These are phyloP conservation scores for Moesziomyces antarcticus DNA, from an alignment of 1,284 basidiomycete genomes.

Conservation along the genomic window DNA sequence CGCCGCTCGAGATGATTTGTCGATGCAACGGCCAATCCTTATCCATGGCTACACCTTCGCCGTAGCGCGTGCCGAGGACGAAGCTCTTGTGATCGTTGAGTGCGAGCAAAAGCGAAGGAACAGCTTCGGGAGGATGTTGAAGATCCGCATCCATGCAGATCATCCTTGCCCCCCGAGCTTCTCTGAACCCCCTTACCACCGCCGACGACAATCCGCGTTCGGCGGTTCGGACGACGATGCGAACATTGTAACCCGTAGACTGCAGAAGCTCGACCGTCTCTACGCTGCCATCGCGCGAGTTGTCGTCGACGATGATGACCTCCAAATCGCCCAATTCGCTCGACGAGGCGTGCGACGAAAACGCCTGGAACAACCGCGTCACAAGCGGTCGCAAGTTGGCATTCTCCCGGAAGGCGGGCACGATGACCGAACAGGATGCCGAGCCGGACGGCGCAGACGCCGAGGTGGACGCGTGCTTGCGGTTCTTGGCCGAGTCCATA, in stretches of 20 bases:
- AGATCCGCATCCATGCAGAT: conserved; percentile 72
- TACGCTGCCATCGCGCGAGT: conserved; percentile 42
- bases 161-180: conserved; percentile 69
- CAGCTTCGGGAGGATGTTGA: conserved; percentile 71
- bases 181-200: conserved; percentile 70
- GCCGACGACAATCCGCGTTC: conserved; percentile 71
- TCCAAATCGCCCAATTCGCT: conserved; percentile 29
- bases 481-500: conserved; percentile 35
- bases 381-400: conserved; percentile 69
- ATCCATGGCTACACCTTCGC: conserved; percentile 70
- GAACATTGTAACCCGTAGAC: conserved; percentile 69
- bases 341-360: conserved; percentile 12
- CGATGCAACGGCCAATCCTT: conserved; percentile 71
- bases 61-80: conserved; percentile 71
- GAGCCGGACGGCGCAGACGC: conserved; percentile 8
- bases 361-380: conserved; percentile 67
- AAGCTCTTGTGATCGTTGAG: conserved; percentile 67
- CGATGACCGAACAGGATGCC: conserved; percentile 51
- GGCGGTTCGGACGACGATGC: conserved; percentile 70
- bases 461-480: conserved; percentile 13
- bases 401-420: conserved; percentile 43
- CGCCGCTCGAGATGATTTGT: conserved; percentile 70
- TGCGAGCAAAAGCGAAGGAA: conserved; percentile 69
- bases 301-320: conserved; percentile 49
- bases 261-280: conserved; percentile 28